Conservation (phyloP, 2,329 filamentous ascomycete genomes). For the Botrytis fabae region DNA sequence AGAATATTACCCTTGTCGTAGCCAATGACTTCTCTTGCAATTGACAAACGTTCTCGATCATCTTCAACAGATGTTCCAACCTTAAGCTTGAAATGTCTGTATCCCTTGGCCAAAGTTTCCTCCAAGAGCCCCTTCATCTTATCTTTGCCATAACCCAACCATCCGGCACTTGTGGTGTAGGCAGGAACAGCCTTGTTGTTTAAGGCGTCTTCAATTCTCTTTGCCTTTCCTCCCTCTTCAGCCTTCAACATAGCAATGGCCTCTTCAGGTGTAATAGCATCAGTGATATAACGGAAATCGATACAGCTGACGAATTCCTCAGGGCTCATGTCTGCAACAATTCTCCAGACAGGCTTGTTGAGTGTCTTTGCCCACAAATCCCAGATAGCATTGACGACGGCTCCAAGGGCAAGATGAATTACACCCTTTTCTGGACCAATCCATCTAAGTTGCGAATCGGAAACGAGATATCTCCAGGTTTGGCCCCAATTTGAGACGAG, state of each 20-base stretch:
- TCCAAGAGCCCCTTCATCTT: conserved; percentile 76
- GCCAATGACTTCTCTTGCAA: conserved; percentile 77
- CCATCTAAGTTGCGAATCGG: conserved; percentile 88
- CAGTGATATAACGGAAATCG: conserved; percentile 92
- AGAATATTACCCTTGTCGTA: conserved; percentile 72
- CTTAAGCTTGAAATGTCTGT: conserved; percentile 88
- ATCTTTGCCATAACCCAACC: conserved; percentile 87
- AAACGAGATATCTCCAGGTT: conserved; percentile 90
- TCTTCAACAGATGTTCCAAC: conserved; percentile 73
- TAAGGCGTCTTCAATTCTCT: conserved; percentile 71
- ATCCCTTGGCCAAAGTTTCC: conserved; percentile 75
- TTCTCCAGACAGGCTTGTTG: conserved; percentile 84
- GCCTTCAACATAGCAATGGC: conserved; percentile 70
- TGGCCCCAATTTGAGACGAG: conserved; percentile 80
- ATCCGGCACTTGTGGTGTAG: conserved; percentile 87
- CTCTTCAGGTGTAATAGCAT: conserved; percentile 86
- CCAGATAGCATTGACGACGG: conserved; percentile 90
- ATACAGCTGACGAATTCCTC: conserved; percentile 86
- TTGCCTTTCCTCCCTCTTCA: conserved; percentile 65
- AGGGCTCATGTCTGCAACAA: conserved; percentile 86
- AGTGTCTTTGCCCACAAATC: conserved; percentile 91
- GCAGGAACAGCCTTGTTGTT: conserved; percentile 76
- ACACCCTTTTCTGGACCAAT: conserved; percentile 94
- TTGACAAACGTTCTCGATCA: conserved; percentile 68
- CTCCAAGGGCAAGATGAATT: conserved; percentile 86